phyloP scores from a whole-genome alignment of 768 basidiomycete genomes.

The Austroboletus eburneus region DNA sequence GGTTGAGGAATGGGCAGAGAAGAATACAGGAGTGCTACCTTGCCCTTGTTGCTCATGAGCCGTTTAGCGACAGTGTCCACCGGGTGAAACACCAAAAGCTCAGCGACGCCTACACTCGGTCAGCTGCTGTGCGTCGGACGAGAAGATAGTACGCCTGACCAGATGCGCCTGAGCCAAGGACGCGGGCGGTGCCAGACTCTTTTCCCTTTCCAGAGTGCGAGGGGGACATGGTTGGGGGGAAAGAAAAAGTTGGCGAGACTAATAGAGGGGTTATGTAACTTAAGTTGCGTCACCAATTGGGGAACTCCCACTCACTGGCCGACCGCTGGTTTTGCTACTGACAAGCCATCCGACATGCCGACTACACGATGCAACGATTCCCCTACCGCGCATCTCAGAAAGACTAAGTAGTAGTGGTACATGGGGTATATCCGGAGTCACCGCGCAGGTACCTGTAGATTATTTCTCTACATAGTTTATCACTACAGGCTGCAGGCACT shows the following conservation, averaged over 20 bases:
- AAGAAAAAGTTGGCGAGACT: no score
- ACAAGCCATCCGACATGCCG: no score
- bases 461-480: no score
- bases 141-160: no score
- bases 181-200: slow-evolving; percentile 86
- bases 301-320: slow-evolving; percentile 1
- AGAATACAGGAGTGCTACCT: slow-evolving; percentile 38
- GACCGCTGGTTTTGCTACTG: no score
- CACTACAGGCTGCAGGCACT: no score
- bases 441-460: no score
- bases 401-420: no score
- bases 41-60: slow-evolving; percentile 94
- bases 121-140: not conserved
- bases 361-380: no score
- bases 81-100: slow-evolving; percentile 92
- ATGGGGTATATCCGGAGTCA: no score
- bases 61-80: slow-evolving; percentile 98
- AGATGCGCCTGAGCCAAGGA: slow-evolving; percentile 89
- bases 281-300: not conserved
- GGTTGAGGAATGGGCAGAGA: not conserved
- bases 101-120: slow-evolving; percentile 70
- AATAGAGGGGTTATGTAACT: slow-evolving; percentile 28
- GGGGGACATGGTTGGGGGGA: slow-evolving; percentile 41
- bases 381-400: no score
- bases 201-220: slow-evolving; percentile 45